A percentile compares a stretch with the other conserved stretches of the same genome.
Conservation (phyloP, 306 rosid genomes). For the Trichosanthes cucumerina region DNA sequence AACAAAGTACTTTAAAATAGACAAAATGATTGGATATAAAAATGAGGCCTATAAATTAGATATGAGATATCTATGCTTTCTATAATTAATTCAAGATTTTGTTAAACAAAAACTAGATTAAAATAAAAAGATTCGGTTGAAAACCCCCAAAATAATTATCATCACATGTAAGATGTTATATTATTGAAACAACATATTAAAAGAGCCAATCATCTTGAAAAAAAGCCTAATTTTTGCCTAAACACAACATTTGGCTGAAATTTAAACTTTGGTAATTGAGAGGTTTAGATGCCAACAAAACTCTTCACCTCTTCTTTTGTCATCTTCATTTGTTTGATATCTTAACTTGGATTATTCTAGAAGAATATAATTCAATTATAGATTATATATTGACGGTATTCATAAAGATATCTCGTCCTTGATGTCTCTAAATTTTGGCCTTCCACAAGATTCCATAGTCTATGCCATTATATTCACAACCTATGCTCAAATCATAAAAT, state of each 20-base stretch:
- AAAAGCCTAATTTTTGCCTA: background rate
- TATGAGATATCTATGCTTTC: too few relatives aligned
- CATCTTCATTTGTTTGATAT: background rate
- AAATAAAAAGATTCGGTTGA: too few relatives aligned
- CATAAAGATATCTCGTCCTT: background rate
- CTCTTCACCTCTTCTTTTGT: background rate
- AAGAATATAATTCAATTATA: background rate
- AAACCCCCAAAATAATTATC: too few relatives aligned
- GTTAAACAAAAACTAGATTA: too few relatives aligned
- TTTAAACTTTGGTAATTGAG: background rate
- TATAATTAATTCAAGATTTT: too few relatives aligned
- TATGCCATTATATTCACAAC: too few relatives aligned
- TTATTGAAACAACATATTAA: background rate
- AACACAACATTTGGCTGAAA: too few relatives aligned
- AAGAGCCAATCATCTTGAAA: background rate
- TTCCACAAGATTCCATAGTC: background rate
- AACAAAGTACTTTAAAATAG: too few relatives aligned
- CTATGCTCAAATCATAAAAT: too few relatives aligned
- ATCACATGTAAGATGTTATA: background rate
- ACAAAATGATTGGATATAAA: too few relatives aligned
- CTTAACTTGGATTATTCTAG: background rate
- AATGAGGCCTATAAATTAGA: too few relatives aligned
- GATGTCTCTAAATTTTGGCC: background rate
- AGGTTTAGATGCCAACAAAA: background rate
- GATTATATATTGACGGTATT: background rate